Evolutionary conservation across 179 eudicot genomes (phyloP).

Genomic region (Camellia oleifera): DNA sequence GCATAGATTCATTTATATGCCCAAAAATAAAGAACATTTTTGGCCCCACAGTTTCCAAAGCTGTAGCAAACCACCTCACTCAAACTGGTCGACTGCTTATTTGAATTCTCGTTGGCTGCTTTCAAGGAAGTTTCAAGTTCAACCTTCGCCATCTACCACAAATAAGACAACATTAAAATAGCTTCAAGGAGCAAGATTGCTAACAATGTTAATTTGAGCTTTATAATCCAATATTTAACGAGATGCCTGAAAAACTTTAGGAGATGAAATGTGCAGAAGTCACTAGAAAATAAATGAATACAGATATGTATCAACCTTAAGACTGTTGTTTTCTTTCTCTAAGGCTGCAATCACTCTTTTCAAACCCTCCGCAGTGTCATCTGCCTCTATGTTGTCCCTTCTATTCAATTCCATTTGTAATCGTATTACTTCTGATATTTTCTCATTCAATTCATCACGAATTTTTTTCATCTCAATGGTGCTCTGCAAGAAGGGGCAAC

Average conservation of each 20-base stretch:
- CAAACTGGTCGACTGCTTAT: constrained; percentile 27
- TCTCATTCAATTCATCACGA: constrained; percentile 58
- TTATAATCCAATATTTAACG: neutral
- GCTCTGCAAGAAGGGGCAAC: constrained; percentile 37
- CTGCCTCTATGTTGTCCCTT: constrained; percentile 40
- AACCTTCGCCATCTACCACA: constrained; percentile 63
- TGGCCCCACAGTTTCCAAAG: neutral
- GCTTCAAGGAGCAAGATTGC: constrained; percentile 12
- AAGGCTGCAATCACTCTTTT: constrained; percentile 51
- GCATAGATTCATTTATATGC: neutral
- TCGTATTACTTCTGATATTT: constrained; percentile 51
- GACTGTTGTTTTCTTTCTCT: constrained; percentile 63
- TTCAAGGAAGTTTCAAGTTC: constrained; percentile 57
- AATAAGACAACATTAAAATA: constrained; percentile 8
- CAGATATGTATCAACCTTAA: constrained; percentile 52
- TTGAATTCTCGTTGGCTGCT: constrained; percentile 32
- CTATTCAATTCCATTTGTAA: constrained; percentile 65
- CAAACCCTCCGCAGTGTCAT: constrained; percentile 40
- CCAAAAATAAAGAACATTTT: neutral
- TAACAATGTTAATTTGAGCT: neutral
- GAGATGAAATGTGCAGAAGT: neutral
- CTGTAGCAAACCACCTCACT: constrained; percentile 39
- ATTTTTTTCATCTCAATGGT: constrained; percentile 43
- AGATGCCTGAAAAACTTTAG: neutral
- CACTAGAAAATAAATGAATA: neutral